phyloP scores from a whole-genome alignment of 129 eudicot genomes.

The Flaveria ramosissima region DNA sequence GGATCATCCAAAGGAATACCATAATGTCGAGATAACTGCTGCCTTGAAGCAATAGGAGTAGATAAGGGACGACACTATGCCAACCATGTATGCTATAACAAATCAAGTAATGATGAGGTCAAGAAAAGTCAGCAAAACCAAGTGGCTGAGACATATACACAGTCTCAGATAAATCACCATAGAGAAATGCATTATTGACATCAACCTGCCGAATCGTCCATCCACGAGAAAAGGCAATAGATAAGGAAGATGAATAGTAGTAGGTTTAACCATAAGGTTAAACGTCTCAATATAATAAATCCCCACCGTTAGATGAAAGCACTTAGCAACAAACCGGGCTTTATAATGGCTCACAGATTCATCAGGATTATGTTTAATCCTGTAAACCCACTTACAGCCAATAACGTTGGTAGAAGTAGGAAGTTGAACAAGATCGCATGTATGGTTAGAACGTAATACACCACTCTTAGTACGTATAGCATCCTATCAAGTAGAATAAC shows the following conservation, averaged over 20 bases:
- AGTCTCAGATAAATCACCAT: neutral
- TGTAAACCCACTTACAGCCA: neutral
- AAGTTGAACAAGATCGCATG: neutral
- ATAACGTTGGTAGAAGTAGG: neutral
- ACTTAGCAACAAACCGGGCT: neutral
- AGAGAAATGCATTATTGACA: neutral
- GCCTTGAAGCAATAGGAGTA: too few relatives aligned
- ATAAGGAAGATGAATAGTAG: neutral
- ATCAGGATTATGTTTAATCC: neutral
- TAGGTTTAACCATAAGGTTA: neutral
- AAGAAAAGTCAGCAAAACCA: neutral
- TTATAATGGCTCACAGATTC: neutral
- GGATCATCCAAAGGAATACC: too few relatives aligned
- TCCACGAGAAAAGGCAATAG: neutral
- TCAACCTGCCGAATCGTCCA: neutral
- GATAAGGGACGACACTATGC: too few relatives aligned
- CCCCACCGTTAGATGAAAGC: neutral
- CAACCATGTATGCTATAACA: neutral
- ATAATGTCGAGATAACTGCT: too few relatives aligned
- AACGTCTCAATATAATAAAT: neutral
- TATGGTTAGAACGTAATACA: neutral
- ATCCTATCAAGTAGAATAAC: neutral
- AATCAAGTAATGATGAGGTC: neutral
- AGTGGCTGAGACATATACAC: neutral
- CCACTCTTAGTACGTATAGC: neutral